Evolutionary conservation across 2,329 filamentous ascomycete genomes (phyloP).

Genomic region (Aspergillus hiratsukae): DNA sequence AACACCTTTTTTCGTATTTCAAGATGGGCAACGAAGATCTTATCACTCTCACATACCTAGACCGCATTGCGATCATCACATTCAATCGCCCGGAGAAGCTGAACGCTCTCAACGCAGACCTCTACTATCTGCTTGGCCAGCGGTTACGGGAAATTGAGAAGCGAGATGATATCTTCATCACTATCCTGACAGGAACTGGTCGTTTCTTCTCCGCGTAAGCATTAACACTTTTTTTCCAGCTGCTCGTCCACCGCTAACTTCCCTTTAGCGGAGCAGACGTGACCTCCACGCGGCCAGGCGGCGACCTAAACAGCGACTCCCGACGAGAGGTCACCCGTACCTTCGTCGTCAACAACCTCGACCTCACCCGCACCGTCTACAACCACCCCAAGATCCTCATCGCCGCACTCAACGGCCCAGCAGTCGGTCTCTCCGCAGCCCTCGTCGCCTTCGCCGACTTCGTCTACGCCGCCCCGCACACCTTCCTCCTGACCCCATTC

Average conservation of each 20-base stretch:
- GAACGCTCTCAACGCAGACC: slow-evolving; percentile 67
- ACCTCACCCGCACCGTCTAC: slow-evolving; percentile 86
- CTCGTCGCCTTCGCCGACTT: slow-evolving; percentile 83
- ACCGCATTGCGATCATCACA: slow-evolving; percentile 75
- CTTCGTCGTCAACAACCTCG: slow-evolving; percentile 83
- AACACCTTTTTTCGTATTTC: not conserved
- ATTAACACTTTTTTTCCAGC: slow-evolving; percentile 20
- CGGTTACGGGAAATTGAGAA: slow-evolving; percentile 72
- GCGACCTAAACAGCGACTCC: slow-evolving; percentile 36
- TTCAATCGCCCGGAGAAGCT: slow-evolving; percentile 83
- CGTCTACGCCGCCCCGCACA: slow-evolving; percentile 75
- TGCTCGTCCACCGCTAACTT: not conserved
- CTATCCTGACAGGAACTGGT: slow-evolving; percentile 77
- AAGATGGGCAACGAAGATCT: slow-evolving; percentile 38
- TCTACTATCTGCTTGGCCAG: slow-evolving; percentile 73
- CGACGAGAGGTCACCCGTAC: slow-evolving; percentile 60
- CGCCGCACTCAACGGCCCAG: slow-evolving; percentile 86
- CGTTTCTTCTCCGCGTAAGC: slow-evolving; percentile 78
- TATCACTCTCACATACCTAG: slow-evolving; percentile 59
- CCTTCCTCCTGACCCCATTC: slow-evolving; percentile 89
- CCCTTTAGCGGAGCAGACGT: slow-evolving; percentile 71
- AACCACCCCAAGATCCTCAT: slow-evolving; percentile 91
- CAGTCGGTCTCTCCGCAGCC: slow-evolving; percentile 81
- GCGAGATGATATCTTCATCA: slow-evolving; percentile 77
- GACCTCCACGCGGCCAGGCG: slow-evolving; percentile 47